These are phyloP conservation scores for Alternaria sp. DNA, from an alignment of 2,329 filamentous ascomycete species.

Conservation along the genomic window DNA sequence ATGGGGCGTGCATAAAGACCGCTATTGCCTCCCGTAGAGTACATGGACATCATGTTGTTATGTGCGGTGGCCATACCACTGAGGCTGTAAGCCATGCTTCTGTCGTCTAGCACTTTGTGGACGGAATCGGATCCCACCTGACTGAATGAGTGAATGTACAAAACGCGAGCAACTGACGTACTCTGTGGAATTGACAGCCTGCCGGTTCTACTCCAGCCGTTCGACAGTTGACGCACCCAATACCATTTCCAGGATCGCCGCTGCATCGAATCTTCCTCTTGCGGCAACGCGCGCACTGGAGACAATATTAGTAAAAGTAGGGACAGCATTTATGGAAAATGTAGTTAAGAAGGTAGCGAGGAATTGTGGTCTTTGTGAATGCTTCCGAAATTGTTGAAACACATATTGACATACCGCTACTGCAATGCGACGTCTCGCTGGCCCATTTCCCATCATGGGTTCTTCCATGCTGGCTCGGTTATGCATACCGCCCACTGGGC, in stretches of 20 bases:
- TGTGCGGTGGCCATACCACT: constrained; percentile 25
- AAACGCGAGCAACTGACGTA: constrained; percentile 45
- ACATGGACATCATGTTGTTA: constrained; percentile 29
- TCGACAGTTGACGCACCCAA: constrained; percentile 83
- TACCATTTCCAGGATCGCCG: constrained; percentile 78
- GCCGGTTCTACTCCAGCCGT: constrained; percentile 68
- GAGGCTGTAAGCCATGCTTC: constrained; percentile 22
- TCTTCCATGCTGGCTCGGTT: constrained; percentile 22
- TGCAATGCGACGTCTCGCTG: constrained; percentile 58
- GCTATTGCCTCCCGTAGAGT: constrained; percentile 11
- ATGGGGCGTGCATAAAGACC: constrained; percentile 22
- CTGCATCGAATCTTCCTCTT: constrained; percentile 96
- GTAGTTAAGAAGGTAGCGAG: not conserved
- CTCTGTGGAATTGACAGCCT: constrained; percentile 80
- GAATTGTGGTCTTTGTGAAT: not conserved
- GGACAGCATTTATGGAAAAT: not conserved
- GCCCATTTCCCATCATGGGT: constrained; percentile 41
- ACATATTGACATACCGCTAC: constrained; percentile 41
- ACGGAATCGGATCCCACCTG: constrained; percentile 44
- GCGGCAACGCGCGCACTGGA: constrained; percentile 83
- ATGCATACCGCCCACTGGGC: constrained; percentile 24
- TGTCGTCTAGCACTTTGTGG: constrained; percentile 30
- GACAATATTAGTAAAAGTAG: not conserved
- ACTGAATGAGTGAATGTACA: constrained; percentile 9
- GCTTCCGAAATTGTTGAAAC: not conserved